Conservation (phyloP, 2,329 filamentous ascomycete species). For the Fusarium zealandicum region DNA sequence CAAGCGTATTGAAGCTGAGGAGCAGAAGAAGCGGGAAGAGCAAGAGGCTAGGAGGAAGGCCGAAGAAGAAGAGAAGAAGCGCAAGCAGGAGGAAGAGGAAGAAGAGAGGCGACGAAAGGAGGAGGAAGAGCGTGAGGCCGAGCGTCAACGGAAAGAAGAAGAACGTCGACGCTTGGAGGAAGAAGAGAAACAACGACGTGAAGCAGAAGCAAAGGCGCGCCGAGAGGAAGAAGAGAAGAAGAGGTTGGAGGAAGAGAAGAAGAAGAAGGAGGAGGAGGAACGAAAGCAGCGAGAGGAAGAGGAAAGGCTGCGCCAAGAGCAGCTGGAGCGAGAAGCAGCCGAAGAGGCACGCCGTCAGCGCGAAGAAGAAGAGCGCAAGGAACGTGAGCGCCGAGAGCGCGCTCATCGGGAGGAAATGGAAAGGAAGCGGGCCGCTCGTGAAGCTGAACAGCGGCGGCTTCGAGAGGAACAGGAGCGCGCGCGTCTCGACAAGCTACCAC, state of each 20-base stretch:
- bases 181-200: conserved; percentile 47
- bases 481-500: conserved; percentile 64
- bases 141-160: conserved; percentile 49
- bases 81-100: conserved; percentile 45
- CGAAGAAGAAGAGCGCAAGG: conserved; percentile 60
- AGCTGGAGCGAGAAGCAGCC: conserved; percentile 56
- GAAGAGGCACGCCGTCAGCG: conserved; percentile 58
- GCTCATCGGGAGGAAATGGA: conserved; percentile 56
- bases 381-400: conserved; percentile 57
- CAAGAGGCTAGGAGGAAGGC: conserved; percentile 36
- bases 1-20: conserved; percentile 44
- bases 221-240: conserved; percentile 50
- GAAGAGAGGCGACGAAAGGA: conserved; percentile 42
- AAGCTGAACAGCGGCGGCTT: conserved; percentile 59
- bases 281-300: conserved; percentile 54
- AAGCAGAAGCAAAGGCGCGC: conserved; percentile 47
- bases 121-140: conserved; percentile 45
- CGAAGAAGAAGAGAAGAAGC: conserved; percentile 47
- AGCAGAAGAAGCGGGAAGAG: conserved; percentile 39
- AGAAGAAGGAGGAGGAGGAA: conserved; percentile 49
- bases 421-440: conserved; percentile 57
- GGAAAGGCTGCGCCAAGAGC: conserved; percentile 54
- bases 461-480: conserved; percentile 63
- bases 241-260: conserved; percentile 50
- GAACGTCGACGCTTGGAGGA: conserved; percentile 46